Evolutionary conservation across 495 filamentous ascomycete species (phyloP), one percentile per base, ranked within the genome.

Genomic region (Saxophila tyrrhenica): DNA sequence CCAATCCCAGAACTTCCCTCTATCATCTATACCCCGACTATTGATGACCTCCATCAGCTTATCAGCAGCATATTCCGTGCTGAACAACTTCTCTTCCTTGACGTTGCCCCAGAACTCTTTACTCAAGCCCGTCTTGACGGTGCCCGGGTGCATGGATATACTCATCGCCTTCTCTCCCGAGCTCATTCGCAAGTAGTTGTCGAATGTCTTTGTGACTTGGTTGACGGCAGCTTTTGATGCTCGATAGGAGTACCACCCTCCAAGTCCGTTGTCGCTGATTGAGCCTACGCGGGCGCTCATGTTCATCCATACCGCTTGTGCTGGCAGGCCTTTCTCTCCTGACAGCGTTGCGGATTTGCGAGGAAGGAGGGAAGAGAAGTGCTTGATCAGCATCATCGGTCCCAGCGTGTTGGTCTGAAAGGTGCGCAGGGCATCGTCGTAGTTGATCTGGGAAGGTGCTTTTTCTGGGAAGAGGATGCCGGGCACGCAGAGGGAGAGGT

Each of bases 211-310:
- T 1, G 79, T 78, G 20, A 87, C 39, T 52, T 78, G 78, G 53
- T 83, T 89, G 2, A 91, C 77, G 0, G 74, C 83, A 1, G 70
- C 67, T 54, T 73, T 73, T 5, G 60, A 65, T 1, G 66, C 58
- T 2, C 70, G 62, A 52, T 73, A 72, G 35, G 57, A 61, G 50
- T 69, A 73, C 70, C 70, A 73, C 3, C 70, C 70, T 17, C 70
- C 70, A 1, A 68, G 58, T 8, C 42, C 39, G n/a, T 48, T 32
- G 10, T 91, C 86, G 2, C 74, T 70, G 2, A 82, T 83, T 2
- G 76, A 83, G 1, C 87, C 89, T 0, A 94, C 85, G 9, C 88
- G 78, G 0, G 86, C 88, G 2, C 83, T 80, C 76, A 89, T 84
- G 55, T 76, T 78, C 11, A 80, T 75, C 67, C 84, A 84, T 10